These are phyloP conservation scores for Penicillium paxilli DNA, from an alignment of 495 filamentous ascomycete species.

Conservation along the genomic window DNA sequence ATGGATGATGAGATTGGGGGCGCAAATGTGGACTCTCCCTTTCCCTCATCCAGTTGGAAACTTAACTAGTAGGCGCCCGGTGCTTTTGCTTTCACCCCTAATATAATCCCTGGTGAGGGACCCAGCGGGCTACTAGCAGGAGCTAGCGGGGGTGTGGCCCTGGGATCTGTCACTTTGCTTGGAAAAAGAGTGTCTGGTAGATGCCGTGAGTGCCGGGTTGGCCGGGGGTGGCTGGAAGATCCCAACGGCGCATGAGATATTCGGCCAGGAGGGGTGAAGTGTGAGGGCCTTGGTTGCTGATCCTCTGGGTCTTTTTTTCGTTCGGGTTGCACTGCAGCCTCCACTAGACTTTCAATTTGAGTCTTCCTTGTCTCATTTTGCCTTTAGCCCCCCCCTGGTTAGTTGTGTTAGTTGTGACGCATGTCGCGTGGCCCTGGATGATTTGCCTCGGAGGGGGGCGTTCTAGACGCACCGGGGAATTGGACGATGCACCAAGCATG, in stretches of 20 bases:
- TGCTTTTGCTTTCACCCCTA: not conserved
- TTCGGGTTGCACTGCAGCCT: constrained; percentile 17
- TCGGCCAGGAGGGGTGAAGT: not conserved
- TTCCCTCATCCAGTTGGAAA: not conserved
- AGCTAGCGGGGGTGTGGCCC: not conserved
- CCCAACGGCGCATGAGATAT: not conserved
- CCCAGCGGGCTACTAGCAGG: not conserved
- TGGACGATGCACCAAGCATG: constrained; percentile 12
- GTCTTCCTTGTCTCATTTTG: not conserved
- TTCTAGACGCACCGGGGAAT: not conserved
- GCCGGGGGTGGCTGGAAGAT: not conserved
- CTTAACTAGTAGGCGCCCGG: not conserved
- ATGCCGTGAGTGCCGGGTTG: not conserved
- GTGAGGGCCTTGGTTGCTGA: not conserved
- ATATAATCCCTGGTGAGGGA: not conserved
- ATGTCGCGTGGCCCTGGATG: constrained; percentile 18
- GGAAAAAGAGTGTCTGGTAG: no score
- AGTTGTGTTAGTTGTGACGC: no score
- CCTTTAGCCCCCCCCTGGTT: not conserved
- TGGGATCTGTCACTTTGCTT: constrained; percentile 12
- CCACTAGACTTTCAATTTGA: not conserved
- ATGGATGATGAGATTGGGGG: constrained; percentile 5
- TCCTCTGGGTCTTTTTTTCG: not conserved
- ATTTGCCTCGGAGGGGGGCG: constrained; percentile 18
- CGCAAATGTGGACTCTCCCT: not conserved